Evolutionary conservation across 495 filamentous ascomycete species (phyloP).

Genomic region (Letharia columbiana): DNA sequence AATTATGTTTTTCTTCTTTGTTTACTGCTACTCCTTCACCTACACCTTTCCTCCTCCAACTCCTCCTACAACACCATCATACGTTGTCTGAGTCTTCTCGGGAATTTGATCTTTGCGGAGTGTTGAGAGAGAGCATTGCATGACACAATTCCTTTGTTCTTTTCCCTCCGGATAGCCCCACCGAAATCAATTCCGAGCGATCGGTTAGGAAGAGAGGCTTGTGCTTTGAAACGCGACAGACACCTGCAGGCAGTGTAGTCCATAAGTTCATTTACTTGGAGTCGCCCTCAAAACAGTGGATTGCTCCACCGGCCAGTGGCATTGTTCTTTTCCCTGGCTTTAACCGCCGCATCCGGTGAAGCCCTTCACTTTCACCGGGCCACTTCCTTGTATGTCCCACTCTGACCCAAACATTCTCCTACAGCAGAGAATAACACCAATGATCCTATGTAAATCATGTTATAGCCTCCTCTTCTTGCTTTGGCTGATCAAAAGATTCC

Average conservation of each 20-base stretch:
- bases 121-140: background rate
- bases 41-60: background rate
- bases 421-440: background rate
- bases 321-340: background rate
- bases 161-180: background rate
- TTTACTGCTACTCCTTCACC: background rate
- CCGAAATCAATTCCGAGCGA: background rate
- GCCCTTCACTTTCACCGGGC: slow-evolving; percentile 1
- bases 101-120: background rate
- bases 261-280: background rate
- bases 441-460: background rate
- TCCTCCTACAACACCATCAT: background rate
- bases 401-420: background rate
- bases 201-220: background rate
- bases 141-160: background rate
- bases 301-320: background rate
- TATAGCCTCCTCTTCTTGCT: background rate
- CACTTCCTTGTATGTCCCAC: slow-evolving; percentile 1
- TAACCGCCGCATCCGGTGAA: background rate
- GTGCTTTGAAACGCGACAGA: background rate
- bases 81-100: background rate
- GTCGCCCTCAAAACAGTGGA: background rate
- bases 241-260: background rate
- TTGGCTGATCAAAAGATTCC: background rate
- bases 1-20: background rate